A percentile compares a stretch with the other conserved stretches of the same genome.
These are phyloP conservation scores for Singerocomus rubriflavus DNA, from an alignment of 1,284 basidiomycete genomes.

Conservation along the genomic window DNA sequence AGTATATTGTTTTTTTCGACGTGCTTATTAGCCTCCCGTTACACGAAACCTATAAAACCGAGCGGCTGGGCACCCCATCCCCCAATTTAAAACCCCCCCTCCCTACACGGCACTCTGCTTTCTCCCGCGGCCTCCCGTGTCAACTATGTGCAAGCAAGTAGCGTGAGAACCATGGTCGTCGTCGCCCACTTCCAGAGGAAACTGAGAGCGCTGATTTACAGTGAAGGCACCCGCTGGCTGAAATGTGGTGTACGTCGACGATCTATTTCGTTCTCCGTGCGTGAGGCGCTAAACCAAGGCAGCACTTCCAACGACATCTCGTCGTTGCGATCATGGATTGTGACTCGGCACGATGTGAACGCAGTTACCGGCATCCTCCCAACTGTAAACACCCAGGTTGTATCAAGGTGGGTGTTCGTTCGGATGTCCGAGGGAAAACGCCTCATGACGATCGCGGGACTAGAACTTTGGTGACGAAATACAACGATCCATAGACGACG, in stretches of 20 bases:
- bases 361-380: slow-evolving; percentile 57
- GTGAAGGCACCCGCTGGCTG: slow-evolving; percentile 69
- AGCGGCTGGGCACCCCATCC: slow-evolving; percentile 1
- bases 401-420: slow-evolving; percentile 43
- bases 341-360: slow-evolving; percentile 55
- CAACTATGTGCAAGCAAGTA: slow-evolving; percentile 52
- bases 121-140: slow-evolving; percentile 1
- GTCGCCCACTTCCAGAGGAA: not conserved
- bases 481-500: slow-evolving; percentile 51
- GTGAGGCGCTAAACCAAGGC: slow-evolving; percentile 7
- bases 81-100: slow-evolving; percentile 13
- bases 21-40: slow-evolving; percentile 23
- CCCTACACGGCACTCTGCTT: slow-evolving; percentile 2
- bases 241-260: slow-evolving; percentile 55
- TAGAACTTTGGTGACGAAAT: slow-evolving; percentile 55
- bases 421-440: slow-evolving; percentile 9
- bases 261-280: slow-evolving; percentile 6
- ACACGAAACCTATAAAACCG: slow-evolving; percentile 30
- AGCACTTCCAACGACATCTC: slow-evolving; percentile 73
- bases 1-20: slow-evolving; percentile 31
- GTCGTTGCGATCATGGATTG: slow-evolving; percentile 70
- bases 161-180: slow-evolving; percentile 40
- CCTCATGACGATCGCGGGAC: slow-evolving; percentile 11
- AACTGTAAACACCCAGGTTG: slow-evolving; percentile 51
- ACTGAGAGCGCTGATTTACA: slow-evolving; percentile 30